Conservation (phyloP, 2,329 filamentous ascomycete species). For the Colletotrichum falcatum region DNA sequence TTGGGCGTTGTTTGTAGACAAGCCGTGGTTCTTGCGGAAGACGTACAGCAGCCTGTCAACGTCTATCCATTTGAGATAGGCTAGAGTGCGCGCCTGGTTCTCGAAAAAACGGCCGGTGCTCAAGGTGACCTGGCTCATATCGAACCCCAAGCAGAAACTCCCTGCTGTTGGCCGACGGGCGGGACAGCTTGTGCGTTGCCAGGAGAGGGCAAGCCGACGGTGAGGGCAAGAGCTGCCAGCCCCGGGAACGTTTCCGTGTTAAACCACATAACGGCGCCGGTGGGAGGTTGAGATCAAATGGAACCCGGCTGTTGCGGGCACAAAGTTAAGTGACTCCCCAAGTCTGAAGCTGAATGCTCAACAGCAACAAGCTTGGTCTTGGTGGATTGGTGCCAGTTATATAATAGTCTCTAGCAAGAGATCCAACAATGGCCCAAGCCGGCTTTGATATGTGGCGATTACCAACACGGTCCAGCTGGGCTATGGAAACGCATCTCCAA, state of each 20-base stretch:
- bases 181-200: slow-evolving; percentile 44
- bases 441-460: background rate
- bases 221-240: background rate
- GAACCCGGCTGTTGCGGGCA: background rate
- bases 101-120: slow-evolving; percentile 54
- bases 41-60: slow-evolving; percentile 61
- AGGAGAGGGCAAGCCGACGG: background rate
- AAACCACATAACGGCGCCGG: slow-evolving; percentile 13
- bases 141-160: slow-evolving; percentile 52
- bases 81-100: slow-evolving; percentile 60
- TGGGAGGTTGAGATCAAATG: background rate
- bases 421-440: no score
- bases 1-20: slow-evolving; percentile 59
- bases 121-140: slow-evolving; percentile 55
- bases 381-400: background rate
- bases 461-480: background rate
- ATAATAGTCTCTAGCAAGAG: background rate
- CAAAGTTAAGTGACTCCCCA: background rate
- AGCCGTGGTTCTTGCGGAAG: slow-evolving; percentile 59
- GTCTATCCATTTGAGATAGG: slow-evolving; percentile 60
- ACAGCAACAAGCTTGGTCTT: background rate
- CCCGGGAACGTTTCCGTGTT: background rate
- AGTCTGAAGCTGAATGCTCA: background rate
- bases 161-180: slow-evolving; percentile 46
- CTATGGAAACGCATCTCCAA: background rate